Base-by-base conservation (phyloP, 2,329 filamentous ascomycete genomes). In the Metarhizium humberi region DNA sequence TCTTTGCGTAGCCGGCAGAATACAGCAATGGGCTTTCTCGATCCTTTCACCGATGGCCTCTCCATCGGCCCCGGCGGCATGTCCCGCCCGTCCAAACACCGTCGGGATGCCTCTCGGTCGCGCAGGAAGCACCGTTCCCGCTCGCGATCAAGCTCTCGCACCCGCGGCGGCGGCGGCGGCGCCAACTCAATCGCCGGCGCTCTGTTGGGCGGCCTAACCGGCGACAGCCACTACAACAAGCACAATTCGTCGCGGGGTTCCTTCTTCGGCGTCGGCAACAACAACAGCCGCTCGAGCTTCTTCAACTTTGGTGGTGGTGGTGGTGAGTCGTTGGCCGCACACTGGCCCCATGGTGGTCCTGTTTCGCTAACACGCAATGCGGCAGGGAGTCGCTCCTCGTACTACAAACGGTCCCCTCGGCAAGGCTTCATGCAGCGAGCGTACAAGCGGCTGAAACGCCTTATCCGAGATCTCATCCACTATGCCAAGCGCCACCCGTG, bases 401-500 rank as follows among this genome's bases (percentile, higher is more conserved):
- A 88, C 67, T 92, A 91, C 73, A 89, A 89, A 67, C 88, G 90
- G 65, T 88, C 88, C 18, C 89, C 92, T 2, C 87, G 92, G 61
- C 79, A 83, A 57, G 87, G 85, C 65, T 96, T 95, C 74, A 73
- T 96, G 59, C 75, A 83, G 55, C 84, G 86, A 62, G 78, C 90
- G 50, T 79, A 90, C 69, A 81, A 82, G 70, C 86, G 90, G 64
- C 81, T 96, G 58, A 87, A 86, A 67, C 84, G 87, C 47, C 81
- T 96, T 59, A 74, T 96, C 56, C 87, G 87, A 65, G 86, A 95
- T 67, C 83, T 96, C 8, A 78, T 87, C 68, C 82, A 86, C 68
- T 95, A 92, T 73, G 87, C 89, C 64, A 87, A 89, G 67, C 80
- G 84, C 42, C 87, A 96, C 73, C 92, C 92, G 0, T 74, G 90